Evolutionary conservation across 2,329 filamentous ascomycete species (phyloP).

Genomic region (Aureobasidium lini): DNA sequence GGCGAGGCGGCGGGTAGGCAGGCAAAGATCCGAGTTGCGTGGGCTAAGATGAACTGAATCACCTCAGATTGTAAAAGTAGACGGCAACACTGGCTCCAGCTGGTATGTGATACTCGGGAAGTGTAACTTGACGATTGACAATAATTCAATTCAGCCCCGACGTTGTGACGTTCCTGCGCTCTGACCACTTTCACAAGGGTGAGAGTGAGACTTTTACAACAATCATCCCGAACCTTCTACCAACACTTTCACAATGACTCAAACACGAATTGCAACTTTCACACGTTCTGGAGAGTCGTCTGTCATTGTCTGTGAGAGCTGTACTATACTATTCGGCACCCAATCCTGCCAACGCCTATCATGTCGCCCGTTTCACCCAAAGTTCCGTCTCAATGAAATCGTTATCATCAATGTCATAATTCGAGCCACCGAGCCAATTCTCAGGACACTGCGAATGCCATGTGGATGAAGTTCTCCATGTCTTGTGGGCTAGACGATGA

Average conservation of each 20-base stretch:
- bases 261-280: background rate
- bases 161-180: background rate
- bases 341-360: no score
- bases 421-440: background rate
- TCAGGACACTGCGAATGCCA: slow-evolving; percentile 1
- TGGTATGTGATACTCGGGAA: slow-evolving; percentile 10
- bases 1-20: background rate
- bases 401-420: background rate
- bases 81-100: slow-evolving; percentile 11
- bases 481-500: background rate
- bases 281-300: background rate
- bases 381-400: background rate
- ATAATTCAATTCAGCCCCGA: background rate
- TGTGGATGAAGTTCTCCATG: slow-evolving; percentile 3
- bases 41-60: slow-evolving; percentile 13
- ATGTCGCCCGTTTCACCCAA: background rate
- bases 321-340: background rate
- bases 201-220: no score
- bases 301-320: background rate
- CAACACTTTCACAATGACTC: no score
- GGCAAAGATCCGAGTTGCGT: slow-evolving; percentile 13
- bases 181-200: background rate
- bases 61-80: slow-evolving; percentile 9
- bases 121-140: background rate
- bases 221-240: no score